Conservation (phyloP, 345 rosid species). For the Microthlaspi erraticum region DNA sequence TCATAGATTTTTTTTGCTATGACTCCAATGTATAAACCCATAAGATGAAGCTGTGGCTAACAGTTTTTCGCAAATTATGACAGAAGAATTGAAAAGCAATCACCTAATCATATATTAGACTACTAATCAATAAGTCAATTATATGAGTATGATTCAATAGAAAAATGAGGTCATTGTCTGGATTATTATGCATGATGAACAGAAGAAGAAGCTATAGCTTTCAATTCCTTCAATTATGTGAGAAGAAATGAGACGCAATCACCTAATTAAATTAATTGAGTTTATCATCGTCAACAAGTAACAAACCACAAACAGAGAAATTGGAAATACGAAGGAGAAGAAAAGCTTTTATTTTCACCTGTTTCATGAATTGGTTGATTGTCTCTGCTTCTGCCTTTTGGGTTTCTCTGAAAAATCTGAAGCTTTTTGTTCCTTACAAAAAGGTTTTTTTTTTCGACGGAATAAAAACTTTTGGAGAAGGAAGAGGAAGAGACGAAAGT, state of each 20-base stretch:
- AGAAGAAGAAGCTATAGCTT: background rate
- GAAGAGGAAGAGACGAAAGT: slow-evolving; percentile 38
- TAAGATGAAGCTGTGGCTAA: background rate
- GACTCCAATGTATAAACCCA: background rate
- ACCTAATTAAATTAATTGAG: background rate
- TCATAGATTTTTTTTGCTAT: background rate
- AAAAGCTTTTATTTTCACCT: slow-evolving; percentile 25
- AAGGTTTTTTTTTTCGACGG: background rate
- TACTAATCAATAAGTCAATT: too few relatives aligned
- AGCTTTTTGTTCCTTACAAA: slow-evolving; percentile 17
- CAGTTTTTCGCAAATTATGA: background rate
- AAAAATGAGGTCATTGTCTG: too few relatives aligned
- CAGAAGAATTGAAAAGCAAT: slow-evolving; percentile 24
- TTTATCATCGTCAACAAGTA: background rate
- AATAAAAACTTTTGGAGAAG: slow-evolving; percentile 29
- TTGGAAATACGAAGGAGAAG: background rate
- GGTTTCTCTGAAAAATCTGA: slow-evolving; percentile 13
- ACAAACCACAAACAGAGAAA: background rate
- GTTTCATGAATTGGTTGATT: slow-evolving; percentile 33
- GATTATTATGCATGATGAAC: background rate
- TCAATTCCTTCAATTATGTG: background rate
- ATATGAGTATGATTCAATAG: too few relatives aligned
- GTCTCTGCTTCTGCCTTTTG: slow-evolving; percentile 31
- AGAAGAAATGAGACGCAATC: slow-evolving; percentile 16
- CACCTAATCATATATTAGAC: background rate